These are phyloP conservation scores for Alternaria atra DNA, from an alignment of 2,329 filamentous ascomycete species.

Conservation along the genomic window DNA sequence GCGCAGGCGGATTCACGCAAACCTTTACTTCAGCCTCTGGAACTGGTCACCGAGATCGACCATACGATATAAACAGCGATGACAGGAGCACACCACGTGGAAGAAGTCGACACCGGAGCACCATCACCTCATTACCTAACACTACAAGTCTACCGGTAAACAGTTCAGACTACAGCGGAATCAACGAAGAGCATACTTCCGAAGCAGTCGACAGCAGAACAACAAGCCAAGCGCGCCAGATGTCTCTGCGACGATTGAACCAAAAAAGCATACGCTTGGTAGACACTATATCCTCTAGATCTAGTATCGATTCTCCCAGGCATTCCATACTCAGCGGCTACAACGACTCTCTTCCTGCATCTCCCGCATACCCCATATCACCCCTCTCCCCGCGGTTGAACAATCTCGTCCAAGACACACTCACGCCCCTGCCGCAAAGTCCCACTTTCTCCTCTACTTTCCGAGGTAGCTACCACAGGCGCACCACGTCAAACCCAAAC, in stretches of 20 bases:
- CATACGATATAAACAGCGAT: slow-evolving; percentile 3
- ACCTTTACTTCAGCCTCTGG: slow-evolving; percentile 16
- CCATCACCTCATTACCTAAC: slow-evolving; percentile 25
- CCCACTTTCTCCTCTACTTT: neutral
- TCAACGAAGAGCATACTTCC: neutral
- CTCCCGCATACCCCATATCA: slow-evolving; percentile 3
- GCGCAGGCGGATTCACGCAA: slow-evolving; percentile 26
- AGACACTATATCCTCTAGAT: slow-evolving; percentile 30
- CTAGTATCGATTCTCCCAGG: slow-evolving; percentile 29
- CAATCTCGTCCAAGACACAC: neutral
- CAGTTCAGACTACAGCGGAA: slow-evolving; percentile 8
- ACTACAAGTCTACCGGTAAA: slow-evolving; percentile 18
- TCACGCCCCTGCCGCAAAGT: neutral
- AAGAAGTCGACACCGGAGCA: slow-evolving; percentile 22
- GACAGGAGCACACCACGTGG: slow-evolving; percentile 10
- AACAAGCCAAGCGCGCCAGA: slow-evolving; percentile 30
- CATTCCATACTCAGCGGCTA: slow-evolving; percentile 22
- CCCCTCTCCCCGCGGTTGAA: neutral
- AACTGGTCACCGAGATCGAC: slow-evolving; percentile 12
- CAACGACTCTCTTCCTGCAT: slow-evolving; percentile 13
- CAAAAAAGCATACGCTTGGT: slow-evolving; percentile 34
- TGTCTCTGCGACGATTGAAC: slow-evolving; percentile 36
- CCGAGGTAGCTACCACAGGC: slow-evolving; percentile 18
- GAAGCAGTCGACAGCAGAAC: neutral
- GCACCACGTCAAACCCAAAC: slow-evolving; percentile 9